Conservation (phyloP, 257 asterid genomes). For the Fraxinus quadrangulata region DNA sequence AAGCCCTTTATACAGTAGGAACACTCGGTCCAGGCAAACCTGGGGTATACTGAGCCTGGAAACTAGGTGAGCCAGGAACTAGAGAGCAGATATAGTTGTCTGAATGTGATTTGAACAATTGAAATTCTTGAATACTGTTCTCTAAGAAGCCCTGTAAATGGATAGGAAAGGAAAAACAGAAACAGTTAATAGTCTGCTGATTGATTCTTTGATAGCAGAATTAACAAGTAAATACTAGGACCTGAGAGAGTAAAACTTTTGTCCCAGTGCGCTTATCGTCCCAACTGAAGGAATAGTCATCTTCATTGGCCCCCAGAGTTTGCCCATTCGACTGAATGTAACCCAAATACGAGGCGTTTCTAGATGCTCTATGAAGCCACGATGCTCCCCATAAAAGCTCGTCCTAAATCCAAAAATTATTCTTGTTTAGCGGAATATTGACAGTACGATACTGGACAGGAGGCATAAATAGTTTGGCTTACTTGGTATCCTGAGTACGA, state of each 20-base stretch:
- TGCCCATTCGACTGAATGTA: constrained; percentile 75
- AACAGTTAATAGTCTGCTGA: not conserved
- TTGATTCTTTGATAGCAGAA: not conserved
- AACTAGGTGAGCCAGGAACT: constrained; percentile 71
- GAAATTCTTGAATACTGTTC: constrained; percentile 53
- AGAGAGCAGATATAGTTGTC: constrained; percentile 86
- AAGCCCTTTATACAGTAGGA: too few relatives aligned
- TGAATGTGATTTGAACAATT: constrained; percentile 71
- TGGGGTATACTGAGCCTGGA: constrained; percentile 91
- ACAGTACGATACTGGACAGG: not conserved
- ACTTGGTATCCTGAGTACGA: constrained; percentile 86
- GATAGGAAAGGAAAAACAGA: not conserved
- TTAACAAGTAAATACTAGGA: constrained; percentile 4
- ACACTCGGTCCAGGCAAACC: constrained; percentile 31
- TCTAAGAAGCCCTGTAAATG: constrained; percentile 59
- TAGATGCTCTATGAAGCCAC: constrained; percentile 80
- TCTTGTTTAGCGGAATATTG: not conserved
- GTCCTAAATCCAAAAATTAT: constrained; percentile 44
- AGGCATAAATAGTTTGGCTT: constrained; percentile 21
- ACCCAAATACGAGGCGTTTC: constrained; percentile 45
- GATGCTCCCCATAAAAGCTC: constrained; percentile 95
- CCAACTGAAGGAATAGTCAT: constrained; percentile 82
- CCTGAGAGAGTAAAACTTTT: constrained; percentile 74
- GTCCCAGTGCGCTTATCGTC: constrained; percentile 89
- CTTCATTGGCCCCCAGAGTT: constrained; percentile 71